phyloP scores from a whole-genome alignment of 805 yeast genomes.

The Lipomyces starkeyi region DNA sequence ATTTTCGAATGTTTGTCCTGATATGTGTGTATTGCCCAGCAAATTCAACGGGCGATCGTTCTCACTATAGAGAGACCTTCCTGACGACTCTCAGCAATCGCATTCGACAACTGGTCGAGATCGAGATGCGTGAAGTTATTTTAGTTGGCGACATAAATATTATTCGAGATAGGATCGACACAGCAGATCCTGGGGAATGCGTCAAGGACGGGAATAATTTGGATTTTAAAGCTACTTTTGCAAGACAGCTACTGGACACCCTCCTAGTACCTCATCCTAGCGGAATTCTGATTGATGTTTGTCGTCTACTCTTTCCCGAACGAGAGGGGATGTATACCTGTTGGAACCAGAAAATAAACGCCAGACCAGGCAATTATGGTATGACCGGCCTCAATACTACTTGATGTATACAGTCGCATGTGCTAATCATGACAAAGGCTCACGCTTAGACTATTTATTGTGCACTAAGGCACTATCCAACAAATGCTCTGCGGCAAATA shows the following conservation, averaged over 20 bases:
- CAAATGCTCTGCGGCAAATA: slow-evolving; percentile 54
- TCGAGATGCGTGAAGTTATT: slow-evolving; percentile 69
- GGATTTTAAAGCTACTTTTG: slow-evolving; percentile 35
- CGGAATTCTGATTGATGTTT: slow-evolving; percentile 34
- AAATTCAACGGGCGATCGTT: slow-evolving; percentile 73
- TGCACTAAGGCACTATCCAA: slow-evolving; percentile 51
- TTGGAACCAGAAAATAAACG: slow-evolving; percentile 83
- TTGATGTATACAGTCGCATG: not conserved
- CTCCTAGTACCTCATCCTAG: slow-evolving; percentile 27
- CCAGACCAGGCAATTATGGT: slow-evolving; percentile 71
- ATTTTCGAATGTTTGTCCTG: slow-evolving; percentile 57
- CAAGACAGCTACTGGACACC: slow-evolving; percentile 29
- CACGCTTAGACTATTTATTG: slow-evolving; percentile 82
- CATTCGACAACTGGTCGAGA: slow-evolving; percentile 56
- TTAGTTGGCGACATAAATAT: slow-evolving; percentile 91
- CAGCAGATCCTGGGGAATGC: slow-evolving; percentile 69
- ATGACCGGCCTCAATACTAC: not conserved
- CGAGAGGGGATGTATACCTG: slow-evolving; percentile 78
- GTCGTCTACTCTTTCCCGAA: slow-evolving; percentile 60
- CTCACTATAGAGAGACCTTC: slow-evolving; percentile 62
- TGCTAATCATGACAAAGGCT: slow-evolving; percentile 56
- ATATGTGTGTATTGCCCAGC: slow-evolving; percentile 87
- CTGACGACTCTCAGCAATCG: slow-evolving; percentile 65
- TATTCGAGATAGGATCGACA: slow-evolving; percentile 77
- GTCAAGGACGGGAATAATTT: slow-evolving; percentile 46